Evolutionary conservation across 495 filamentous ascomycete genomes (phyloP).

Genomic region (Xylaria nigripes): DNA sequence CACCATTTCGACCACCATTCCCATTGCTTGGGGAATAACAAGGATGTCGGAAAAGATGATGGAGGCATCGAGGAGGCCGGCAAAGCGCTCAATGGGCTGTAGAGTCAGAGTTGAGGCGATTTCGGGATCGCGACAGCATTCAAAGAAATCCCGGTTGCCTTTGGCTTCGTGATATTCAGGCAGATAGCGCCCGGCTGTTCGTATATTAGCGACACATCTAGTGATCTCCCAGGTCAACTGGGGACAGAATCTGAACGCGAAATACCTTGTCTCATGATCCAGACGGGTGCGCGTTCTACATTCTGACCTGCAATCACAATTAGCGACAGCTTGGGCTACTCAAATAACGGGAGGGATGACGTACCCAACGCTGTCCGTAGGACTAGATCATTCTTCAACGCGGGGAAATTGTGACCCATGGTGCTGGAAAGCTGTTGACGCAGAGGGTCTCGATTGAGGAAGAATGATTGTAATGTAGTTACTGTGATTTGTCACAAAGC

Average conservation of each 20-base stretch:
- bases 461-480: not conserved
- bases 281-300: conserved; percentile 87
- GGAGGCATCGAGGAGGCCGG: conserved; percentile 84
- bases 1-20: conserved; percentile 94
- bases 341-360: conserved; percentile 11
- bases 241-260: not conserved
- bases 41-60: conserved; percentile 99
- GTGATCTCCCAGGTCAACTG: not conserved
- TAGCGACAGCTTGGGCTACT: conserved; percentile 20
- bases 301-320: conserved; percentile 55
- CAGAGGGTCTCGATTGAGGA: not conserved
- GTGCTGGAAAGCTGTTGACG: not conserved
- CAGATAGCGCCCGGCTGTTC: conserved; percentile 84
- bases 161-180: conserved; percentile 97
- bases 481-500: not conserved
- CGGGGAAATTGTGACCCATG: conserved; percentile 62
- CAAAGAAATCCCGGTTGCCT: conserved; percentile 85
- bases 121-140: conserved; percentile 88
- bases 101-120: conserved; percentile 85
- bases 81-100: conserved; percentile 87
- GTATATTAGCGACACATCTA: conserved; percentile 5
- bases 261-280: conserved; percentile 97
- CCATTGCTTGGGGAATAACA: conserved; percentile 94
- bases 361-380: conserved; percentile 81
- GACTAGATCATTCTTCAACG: conserved; percentile 83